Base-by-base conservation (phyloP, 345 rosid genomes). In the Alliaria petiolata region DNA sequence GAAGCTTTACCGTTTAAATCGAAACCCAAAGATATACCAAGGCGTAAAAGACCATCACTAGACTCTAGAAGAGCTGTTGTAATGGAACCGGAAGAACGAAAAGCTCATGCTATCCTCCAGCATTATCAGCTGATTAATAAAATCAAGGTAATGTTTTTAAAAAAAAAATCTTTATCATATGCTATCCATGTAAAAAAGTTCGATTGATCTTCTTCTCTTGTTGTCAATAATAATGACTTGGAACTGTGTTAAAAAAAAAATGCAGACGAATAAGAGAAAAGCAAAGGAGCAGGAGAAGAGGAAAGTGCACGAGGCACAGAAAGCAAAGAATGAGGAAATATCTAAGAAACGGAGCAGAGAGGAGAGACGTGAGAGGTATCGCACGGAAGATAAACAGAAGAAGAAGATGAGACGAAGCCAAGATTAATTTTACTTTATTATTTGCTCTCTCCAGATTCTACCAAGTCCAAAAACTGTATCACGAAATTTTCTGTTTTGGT, bases 11-110 rank as follows among this genome's bases (percentile, higher is more conserved):
- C 99, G 53, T 95, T 91, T 79, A 74, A 17, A 55, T 83, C 96
- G 16, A 95, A 95, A 78, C 93, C 96, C 46, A 95, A 95, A 78
- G 79, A 95, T 74, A 69, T 45, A 52, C 84, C 95, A 14, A 71
- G 51, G 28, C 54, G 79, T 50, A 85, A 78, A 67, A 80, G 64
- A 55, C 90, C 87, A 0, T 61, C 65, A 28, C 81, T 95, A 58
- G 92, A 89, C 39, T 74, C 45, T 6, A 83, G 69, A 83, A 81
- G 93, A 79, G 96, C 96, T 34, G 96, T 95, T 62, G 84, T 95
- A 11, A 81, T 85, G 95, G 93, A 88, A 19, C 83, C 90, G 10
- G 74, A 66, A 40, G 93, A 95, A 72, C 72, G 86, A 19, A 80
- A 78, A 82, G 83, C 76, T 7, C 87, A 76, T 54, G 67, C 82